phyloP scores from a whole-genome alignment of 768 basidiomycete species.

The Strobilomyces dryophilus region DNA sequence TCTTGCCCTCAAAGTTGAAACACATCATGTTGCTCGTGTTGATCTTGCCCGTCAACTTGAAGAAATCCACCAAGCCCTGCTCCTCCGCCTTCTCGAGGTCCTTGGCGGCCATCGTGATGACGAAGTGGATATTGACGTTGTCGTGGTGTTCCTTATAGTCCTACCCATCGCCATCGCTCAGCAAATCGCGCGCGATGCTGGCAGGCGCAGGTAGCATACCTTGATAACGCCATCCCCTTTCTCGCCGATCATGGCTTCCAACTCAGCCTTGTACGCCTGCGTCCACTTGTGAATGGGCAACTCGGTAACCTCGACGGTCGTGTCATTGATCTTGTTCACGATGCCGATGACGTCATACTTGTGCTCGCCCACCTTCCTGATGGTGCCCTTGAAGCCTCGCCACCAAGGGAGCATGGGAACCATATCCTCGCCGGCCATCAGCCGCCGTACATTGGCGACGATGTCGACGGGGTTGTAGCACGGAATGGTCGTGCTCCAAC shows the following conservation, averaged over 20 bases:
- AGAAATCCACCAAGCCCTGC: slow-evolving; percentile 86
- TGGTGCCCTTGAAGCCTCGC: slow-evolving; percentile 89
- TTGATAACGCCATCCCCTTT: slow-evolving; percentile 82
- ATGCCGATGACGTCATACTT: slow-evolving; percentile 81
- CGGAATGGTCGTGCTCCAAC: slow-evolving; percentile 93
- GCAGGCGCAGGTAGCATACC: slow-evolving; percentile 36
- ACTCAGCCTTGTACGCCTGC: slow-evolving; percentile 82
- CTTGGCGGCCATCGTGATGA: slow-evolving; percentile 73
- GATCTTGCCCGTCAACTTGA: slow-evolving; percentile 83
- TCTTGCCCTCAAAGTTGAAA: slow-evolving; percentile 94
- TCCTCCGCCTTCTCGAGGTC: slow-evolving; percentile 84
- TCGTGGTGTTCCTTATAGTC: slow-evolving; percentile 98
- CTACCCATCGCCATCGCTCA: slow-evolving; percentile 37
- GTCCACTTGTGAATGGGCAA: slow-evolving; percentile 97
- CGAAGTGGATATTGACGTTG: slow-evolving; percentile 86
- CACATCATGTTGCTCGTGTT: slow-evolving; percentile 97
- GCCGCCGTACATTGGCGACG: slow-evolving; percentile 77
- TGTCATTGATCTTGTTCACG: slow-evolving; percentile 71
- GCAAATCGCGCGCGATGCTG: background rate
- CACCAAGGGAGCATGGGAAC: slow-evolving; percentile 95
- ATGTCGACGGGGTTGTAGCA: slow-evolving; percentile 92
- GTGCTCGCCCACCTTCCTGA: slow-evolving; percentile 77
- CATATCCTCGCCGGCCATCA: slow-evolving; percentile 83
- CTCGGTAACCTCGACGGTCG: slow-evolving; percentile 93
- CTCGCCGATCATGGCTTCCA: slow-evolving; percentile 86